Base-by-base conservation (phyloP, 352 stramenopile species). In the Phytophthora citricola region DNA sequence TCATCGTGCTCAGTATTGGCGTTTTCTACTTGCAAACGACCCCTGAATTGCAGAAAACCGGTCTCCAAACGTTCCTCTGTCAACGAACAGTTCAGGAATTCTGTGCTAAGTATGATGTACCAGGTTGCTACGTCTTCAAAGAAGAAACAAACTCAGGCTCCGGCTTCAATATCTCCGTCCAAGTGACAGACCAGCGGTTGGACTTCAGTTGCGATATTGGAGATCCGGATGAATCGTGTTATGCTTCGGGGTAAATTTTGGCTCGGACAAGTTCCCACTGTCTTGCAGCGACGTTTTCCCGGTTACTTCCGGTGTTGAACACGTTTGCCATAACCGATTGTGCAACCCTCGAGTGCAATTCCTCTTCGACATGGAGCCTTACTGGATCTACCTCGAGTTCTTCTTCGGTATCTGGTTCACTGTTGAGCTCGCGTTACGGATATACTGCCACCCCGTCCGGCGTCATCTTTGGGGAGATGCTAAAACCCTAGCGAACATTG, bases 11-110 rank as follows among this genome's bases (percentile, higher is more conserved):
- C 7, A 89, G 77, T 34, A 80, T 87, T 39, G 69, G 29, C 0
- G 53, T 87, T 12, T 89, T 87, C 26, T 89, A 87, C 62, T 63
- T 78, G 26, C 79, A 89, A 47, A 89, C 77, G 1, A 87, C 73
- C 0, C 69, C 79, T 0, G 79, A 89, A 20, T 58, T 89, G 0
- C 79, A 87, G 58, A 66, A 78, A 3, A 87, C 79, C 0, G 79
- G 79, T 0, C 26, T 75, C 5, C 58, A 61, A 12, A 81, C 71
- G 0, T 44, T 76, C 14, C 63, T 89, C 0, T 89, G 79, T n/a
- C 60, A 67, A 5, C 75, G 61, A 11, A 74, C 78, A 15, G 50
- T 89, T 43, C 52, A 63, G 4, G 70, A 78, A 14, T 89, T 79
- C 31, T 89, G 79, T 41, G 26, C 26, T 5, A 64, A 57, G 12